Evolutionary conservation across 2,329 filamentous ascomycete species (phyloP).

Genomic region (Purpureocillium takamizusanense): DNA sequence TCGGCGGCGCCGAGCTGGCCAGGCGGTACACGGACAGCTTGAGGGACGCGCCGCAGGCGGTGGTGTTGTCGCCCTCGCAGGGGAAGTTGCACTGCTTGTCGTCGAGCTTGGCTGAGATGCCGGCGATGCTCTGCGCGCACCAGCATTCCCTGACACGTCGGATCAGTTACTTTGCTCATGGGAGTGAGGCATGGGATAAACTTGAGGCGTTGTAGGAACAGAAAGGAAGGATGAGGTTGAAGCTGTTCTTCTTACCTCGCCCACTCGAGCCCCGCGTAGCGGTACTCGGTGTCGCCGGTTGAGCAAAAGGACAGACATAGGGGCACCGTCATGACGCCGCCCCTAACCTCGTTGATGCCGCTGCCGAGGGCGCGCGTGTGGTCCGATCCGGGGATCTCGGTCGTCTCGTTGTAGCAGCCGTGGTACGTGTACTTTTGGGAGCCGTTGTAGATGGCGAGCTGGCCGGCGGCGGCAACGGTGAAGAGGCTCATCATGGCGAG

Average conservation of each 20-base stretch:
- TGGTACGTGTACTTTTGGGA: constrained; percentile 35
- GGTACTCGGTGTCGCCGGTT: constrained; percentile 26
- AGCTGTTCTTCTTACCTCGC: constrained; percentile 34
- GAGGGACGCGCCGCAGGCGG: constrained; percentile 45
- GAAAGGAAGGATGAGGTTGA: no score
- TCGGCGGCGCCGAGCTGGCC: constrained; percentile 3
- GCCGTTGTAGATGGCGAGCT: constrained; percentile 23
- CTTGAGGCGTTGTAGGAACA: no score
- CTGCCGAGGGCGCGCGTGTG: constrained; percentile 36
- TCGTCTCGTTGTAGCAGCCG: constrained; percentile 53
- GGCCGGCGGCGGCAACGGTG: constrained; percentile 9
- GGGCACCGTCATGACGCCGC: constrained; percentile 41
- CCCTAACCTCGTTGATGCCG: constrained; percentile 27
- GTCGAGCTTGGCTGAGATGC: constrained; percentile 33
- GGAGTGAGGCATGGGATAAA: no score
- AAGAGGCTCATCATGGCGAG: constrained; percentile 7
- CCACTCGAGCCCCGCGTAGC: constrained; percentile 47
- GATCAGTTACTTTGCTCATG: no score
- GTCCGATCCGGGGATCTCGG: constrained; percentile 29
- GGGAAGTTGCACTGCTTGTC: constrained; percentile 40
- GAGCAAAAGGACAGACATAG: constrained; percentile 43
- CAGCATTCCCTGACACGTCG: constrained; percentile 45
- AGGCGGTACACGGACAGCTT: constrained; percentile 36
- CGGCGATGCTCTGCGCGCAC: constrained; percentile 42
- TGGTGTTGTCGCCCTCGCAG: constrained; percentile 42